Evolutionary conservation across 176 grass and related monocot species (phyloP), one percentile per base, ranked within the genome.

Genomic region (Oryza glumipatula): DNA sequence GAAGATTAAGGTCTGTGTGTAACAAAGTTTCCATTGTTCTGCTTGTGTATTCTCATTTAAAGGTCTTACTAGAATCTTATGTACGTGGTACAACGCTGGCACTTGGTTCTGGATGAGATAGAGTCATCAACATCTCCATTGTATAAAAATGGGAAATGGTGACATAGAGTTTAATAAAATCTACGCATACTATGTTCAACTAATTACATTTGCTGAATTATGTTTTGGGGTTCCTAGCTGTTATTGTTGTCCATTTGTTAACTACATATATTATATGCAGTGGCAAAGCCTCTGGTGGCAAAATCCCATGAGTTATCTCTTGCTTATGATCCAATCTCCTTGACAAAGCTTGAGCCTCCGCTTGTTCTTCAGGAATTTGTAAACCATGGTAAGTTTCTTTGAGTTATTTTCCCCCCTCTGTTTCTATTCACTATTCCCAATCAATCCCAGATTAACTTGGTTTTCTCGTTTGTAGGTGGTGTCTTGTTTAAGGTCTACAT

Each of bases 341-440:
- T 99, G 84, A 94, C 94, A 17, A 92, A 90, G 65, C 94, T 99
- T 54, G 90, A 96, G 76, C 96, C 91, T 1, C 93, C 90, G 3
- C 85, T 99, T 80, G 91, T 99, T 89, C 94, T 99, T 76, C 96
- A 99, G 85, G 93, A 99, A 88, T 96, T 99, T 76, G 90, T 99
- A 43, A 96, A 94, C 84, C 96, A 96, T 79, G 94, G 96, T 94
- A 96, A 96, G 11, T 22, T 82, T 30, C 41, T 33, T 65, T 36
- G 65, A 78, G 14, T 64, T 48, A 21, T 68, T 49, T 48, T 46
- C 51, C 39, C 16, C 33, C 65, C n/a, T 5, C 43, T 73, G 13
- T 77, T 85, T 68, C 19, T 19, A 68, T 68, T 58, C 3, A 61
- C 22, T 30, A 22, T 13, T 61, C 65, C 9, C 6, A 26, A 35